Base-by-base conservation (phyloP, 257 asterid genomes). In the Nicotiana paniculata region DNA sequence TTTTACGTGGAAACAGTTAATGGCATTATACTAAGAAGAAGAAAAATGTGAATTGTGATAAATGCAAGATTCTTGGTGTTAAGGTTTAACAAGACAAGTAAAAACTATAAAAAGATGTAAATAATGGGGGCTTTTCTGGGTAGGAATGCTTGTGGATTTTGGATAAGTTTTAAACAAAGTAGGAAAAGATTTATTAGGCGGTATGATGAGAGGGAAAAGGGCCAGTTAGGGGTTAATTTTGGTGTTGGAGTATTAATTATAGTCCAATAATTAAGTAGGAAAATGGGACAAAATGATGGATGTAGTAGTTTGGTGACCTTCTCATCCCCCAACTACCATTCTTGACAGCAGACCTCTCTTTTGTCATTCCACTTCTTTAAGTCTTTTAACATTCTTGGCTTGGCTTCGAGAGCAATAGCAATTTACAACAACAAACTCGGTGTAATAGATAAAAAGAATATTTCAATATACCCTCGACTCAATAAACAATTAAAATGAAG, bases 311-410 rank as follows among this genome's bases (percentile, higher is more conserved):
- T 86, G 97, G 95, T 89, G 88, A 88, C 91, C 83, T 83, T 46
- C 61, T 59, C 74, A 81, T 67, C 84, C 87, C 90, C 90, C 88
- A 90, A 90, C 94, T 83, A 92, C 96, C 93, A 24, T 66, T 53
- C 88, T 88, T 87, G 94, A 90, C 89, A 87, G 87, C 85, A 51
- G 35, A 57, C 82, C 63, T 87, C 84, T 85, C 72, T 51, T 82
- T 81, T 86, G 55, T 83, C 88, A 51, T 83, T 39, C 43, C n/a
- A 63, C 83, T 43, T 43, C 51, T 43, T 9, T 43, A 43, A 8
- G 12, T 3, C 51, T 43, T 21, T 9, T 2, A 43, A 43, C 51
- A 43, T 8, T 43, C 51, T 43, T 43, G 48, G 48, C 48, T 39
- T 39, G 48, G 48, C 48, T 39, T 39, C 7, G 48, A 39, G 10